Evolutionary conservation across 2,329 filamentous ascomycete species (phyloP).

Genomic region (Bipolaris bicolor): DNA sequence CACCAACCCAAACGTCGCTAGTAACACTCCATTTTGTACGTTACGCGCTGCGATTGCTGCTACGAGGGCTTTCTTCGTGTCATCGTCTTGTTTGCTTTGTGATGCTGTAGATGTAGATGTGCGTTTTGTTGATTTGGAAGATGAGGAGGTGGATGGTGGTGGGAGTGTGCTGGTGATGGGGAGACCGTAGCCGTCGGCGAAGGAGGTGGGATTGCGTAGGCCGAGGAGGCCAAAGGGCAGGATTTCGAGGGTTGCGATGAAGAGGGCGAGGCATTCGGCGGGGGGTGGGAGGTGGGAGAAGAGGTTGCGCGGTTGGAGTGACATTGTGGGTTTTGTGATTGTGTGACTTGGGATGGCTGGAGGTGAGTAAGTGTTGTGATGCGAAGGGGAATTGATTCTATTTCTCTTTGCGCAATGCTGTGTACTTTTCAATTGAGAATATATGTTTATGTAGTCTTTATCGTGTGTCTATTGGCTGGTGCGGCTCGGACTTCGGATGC

Average conservation of each 20-base stretch:
- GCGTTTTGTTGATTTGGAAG: constrained; percentile 9
- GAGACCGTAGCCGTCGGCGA: constrained; percentile 27
- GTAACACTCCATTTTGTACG: constrained; percentile 28
- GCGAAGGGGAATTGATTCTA: not conserved
- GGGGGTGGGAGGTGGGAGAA: constrained; percentile 29
- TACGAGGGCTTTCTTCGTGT: constrained; percentile 31
- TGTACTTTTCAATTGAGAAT: not conserved
- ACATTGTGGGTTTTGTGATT: constrained; percentile 13
- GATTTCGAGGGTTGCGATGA: constrained; percentile 32
- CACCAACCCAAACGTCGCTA: constrained; percentile 29
- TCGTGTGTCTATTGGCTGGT: constrained; percentile 14
- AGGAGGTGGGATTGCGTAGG: constrained; percentile 22
- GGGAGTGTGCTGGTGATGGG: constrained; percentile 15
- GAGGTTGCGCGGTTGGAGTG: constrained; percentile 23
- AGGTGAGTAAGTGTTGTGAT: not conserved
- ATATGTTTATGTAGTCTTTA: constrained; percentile 8
- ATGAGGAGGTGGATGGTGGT: not conserved
- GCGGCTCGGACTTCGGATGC: constrained; percentile 26
- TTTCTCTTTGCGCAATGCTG: not conserved
- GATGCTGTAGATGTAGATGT: not conserved
- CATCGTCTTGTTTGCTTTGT: constrained; percentile 17
- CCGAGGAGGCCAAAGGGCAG: constrained; percentile 31
- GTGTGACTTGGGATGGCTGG: not conserved
- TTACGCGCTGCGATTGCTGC: constrained; percentile 34
- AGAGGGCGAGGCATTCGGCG: constrained; percentile 32